Evolutionary conservation across 768 basidiomycete species (phyloP).

Genomic region (Pisolithus marmoratus): DNA sequence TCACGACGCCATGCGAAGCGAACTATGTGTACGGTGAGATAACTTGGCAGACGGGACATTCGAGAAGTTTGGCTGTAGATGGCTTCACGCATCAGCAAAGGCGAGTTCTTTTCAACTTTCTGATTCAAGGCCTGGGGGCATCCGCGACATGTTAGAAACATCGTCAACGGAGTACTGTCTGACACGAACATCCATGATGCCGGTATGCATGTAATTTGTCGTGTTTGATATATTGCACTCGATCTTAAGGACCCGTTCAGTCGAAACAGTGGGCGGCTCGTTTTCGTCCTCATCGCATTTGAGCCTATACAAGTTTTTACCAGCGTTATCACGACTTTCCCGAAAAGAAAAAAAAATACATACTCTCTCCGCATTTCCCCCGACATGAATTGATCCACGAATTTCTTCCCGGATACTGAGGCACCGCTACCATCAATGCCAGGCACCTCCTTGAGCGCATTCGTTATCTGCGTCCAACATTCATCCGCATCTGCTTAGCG

Average conservation of each 20-base stretch:
- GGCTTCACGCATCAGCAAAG: slow-evolving; percentile 74
- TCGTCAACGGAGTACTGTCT: slow-evolving; percentile 1
- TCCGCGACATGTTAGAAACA: not conserved
- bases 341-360: not conserved
- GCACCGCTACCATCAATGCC: slow-evolving; percentile 30
- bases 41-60: slow-evolving; percentile 76
- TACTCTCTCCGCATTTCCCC: slow-evolving; percentile 74
- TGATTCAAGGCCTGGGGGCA: slow-evolving; percentile 70
- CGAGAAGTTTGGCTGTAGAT: slow-evolving; percentile 77
- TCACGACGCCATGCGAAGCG: slow-evolving; percentile 94
- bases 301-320: slow-evolving; percentile 54
- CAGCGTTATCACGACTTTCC: slow-evolving; percentile 8
- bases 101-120: slow-evolving; percentile 80
- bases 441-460: slow-evolving; percentile 66
- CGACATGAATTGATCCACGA: slow-evolving; percentile 77
- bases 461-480: slow-evolving; percentile 74
- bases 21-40: slow-evolving; percentile 90
- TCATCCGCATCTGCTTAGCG: slow-evolving; percentile 77
- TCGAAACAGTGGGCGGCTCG: slow-evolving; percentile 57
- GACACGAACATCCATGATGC: slow-evolving; percentile 70
- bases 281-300: slow-evolving; percentile 79
- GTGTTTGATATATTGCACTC: slow-evolving; percentile 85
- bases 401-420: slow-evolving; percentile 41
- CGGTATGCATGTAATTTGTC: slow-evolving; percentile 86
- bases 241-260: slow-evolving; percentile 79